Conservation (phyloP, 2,329 filamentous ascomycete genomes). For the Trichoderma sp. region DNA sequence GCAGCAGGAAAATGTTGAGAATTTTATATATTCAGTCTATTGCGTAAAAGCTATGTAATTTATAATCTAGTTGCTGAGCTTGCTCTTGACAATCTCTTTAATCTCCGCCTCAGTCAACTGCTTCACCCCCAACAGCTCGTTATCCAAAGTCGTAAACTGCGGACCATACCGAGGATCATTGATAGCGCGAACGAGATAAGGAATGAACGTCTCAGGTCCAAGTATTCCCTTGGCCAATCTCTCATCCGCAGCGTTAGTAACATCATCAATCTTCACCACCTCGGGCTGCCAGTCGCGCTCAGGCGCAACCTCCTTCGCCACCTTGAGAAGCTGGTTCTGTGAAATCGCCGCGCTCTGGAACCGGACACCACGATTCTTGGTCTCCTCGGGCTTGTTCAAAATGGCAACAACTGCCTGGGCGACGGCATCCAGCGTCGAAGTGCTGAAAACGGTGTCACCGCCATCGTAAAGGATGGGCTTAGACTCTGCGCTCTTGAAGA, state of each 20-base stretch:
- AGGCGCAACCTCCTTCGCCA: constrained; percentile 49
- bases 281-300: constrained; percentile 47
- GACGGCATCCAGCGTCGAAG: constrained; percentile 47
- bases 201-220: constrained; percentile 32
- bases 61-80: constrained; percentile 8
- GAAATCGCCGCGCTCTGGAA: constrained; percentile 45
- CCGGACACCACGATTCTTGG: constrained; percentile 50
- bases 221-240: constrained; percentile 32
- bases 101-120: constrained; percentile 41
- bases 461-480: constrained; percentile 48
- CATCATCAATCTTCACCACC: constrained; percentile 32
- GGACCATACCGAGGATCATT: constrained; percentile 34
- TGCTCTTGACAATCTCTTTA: constrained; percentile 31
- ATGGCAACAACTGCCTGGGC: constrained; percentile 49
- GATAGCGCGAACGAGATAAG: constrained; percentile 35
- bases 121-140: constrained; percentile 46
- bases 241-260: constrained; percentile 29
- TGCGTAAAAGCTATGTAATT: not conserved
- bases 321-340: constrained; percentile 45
- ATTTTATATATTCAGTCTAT: not conserved
- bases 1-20: not conserved
- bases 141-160: constrained; percentile 40
- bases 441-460: constrained; percentile 48
- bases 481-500: constrained; percentile 42
- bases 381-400: constrained; percentile 49